Evolutionary conservation across 1,284 basidiomycete genomes (phyloP).

Genomic region (Nidula niveotomentosa): DNA sequence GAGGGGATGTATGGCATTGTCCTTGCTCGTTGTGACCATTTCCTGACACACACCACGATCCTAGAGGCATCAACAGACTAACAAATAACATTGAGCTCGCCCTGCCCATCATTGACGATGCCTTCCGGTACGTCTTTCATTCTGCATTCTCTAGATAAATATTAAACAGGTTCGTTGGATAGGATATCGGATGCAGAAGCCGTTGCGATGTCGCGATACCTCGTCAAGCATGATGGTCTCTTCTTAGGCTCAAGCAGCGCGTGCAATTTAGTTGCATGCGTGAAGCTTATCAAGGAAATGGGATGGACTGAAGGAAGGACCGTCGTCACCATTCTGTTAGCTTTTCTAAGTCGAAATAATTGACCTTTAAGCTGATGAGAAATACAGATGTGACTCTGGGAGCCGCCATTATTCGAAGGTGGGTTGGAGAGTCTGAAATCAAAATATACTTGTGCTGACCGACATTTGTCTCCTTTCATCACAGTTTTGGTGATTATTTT

Average conservation of each 20-base stretch:
- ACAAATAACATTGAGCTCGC: slow-evolving; percentile 88
- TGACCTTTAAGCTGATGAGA: not conserved
- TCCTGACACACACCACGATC: not conserved
- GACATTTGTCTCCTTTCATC: not conserved
- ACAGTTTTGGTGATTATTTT: slow-evolving; percentile 32
- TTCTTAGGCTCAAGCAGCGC: slow-evolving; percentile 97
- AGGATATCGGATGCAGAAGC: slow-evolving; percentile 91
- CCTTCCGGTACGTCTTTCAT: slow-evolving; percentile 61
- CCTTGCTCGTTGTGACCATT: not conserved
- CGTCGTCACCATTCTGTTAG: slow-evolving; percentile 85
- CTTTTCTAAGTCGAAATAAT: slow-evolving; percentile 6
- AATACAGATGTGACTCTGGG: slow-evolving; percentile 74
- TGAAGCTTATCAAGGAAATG: slow-evolving; percentile 75
- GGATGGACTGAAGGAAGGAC: slow-evolving; percentile 65
- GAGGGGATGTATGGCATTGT: slow-evolving; percentile 71
- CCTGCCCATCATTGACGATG: slow-evolving; percentile 81
- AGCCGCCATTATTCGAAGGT: slow-evolving; percentile 88
- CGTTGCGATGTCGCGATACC: slow-evolving; percentile 88
- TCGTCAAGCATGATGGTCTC: slow-evolving; percentile 88
- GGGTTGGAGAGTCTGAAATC: slow-evolving; percentile 12
- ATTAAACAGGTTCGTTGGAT: slow-evolving; percentile 2
- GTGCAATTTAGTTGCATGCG: slow-evolving; percentile 91
- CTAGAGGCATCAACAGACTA: slow-evolving; percentile 85
- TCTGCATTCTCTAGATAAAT: not conserved
- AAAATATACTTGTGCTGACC: too few species aligned